Base-by-base conservation (phyloP, 345 rosid genomes). In the Camelina sativa region DNA sequence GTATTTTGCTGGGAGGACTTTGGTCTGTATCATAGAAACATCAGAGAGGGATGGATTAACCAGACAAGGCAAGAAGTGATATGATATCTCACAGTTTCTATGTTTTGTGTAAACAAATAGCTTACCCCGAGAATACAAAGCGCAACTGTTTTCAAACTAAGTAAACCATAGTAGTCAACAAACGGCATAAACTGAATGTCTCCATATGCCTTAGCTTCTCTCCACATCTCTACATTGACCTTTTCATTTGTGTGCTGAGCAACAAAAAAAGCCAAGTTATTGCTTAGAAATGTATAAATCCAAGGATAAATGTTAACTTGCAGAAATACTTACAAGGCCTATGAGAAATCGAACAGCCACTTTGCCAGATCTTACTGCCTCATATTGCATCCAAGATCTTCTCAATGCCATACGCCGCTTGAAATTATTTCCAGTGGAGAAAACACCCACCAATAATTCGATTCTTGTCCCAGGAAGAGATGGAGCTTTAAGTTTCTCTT, bases 101-200 rank as follows among this genome's bases (percentile, higher is more conserved):
- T 50, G 73, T 53, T 60, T 15, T 55, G 41, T 59, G 41, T 61
- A 60, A 52, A 62, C 32, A 40, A 40, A 16, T 16, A 32, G 46
- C 82, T 73, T 85, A 93, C 98, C 90, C 95, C 98, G 58, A 91
- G 84, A 74, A 88, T 83, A 84, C 97, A 93, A 65, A 88, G 84
- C 25, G 94, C 94, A 67, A 91, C 67, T 3, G 97, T 89, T 88
- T 91, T 91, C 76, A 88, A 76, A 81, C 86, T 88, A 64, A 93
- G 92, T 51, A 93, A 78, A 82, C 91, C 84, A 71, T 93, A 93
- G 65, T 93, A 88, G 68, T 93, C 97, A 57, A 89, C 96, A 78
- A 91, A 93, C 37, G 97, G 97, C 97, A 93, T 91, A 58, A 93
- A 75, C 58, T 93, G 97, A 78, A 93, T 79, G 67, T 93, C 98